Conservation (phyloP, 768 basidiomycete genomes). For the Auricularia heimuer region DNA sequence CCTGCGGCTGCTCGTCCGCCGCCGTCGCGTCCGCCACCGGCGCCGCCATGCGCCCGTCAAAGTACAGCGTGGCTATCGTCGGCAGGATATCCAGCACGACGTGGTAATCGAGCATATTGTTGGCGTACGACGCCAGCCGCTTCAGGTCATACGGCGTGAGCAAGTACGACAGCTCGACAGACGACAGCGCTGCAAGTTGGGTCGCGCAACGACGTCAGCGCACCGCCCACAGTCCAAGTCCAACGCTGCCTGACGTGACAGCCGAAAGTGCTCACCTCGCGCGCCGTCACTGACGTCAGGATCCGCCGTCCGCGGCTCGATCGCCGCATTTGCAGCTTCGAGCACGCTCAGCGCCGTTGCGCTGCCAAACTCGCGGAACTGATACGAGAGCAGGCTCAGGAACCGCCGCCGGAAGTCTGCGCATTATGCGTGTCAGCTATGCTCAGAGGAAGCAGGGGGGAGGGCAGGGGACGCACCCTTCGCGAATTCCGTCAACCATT, state of each 20-base stretch:
- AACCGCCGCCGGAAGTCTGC: slow-evolving; percentile 90
- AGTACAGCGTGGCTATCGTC: slow-evolving; percentile 69
- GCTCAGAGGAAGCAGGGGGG: neutral
- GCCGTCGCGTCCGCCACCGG: slow-evolving; percentile 17
- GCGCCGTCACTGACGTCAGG: slow-evolving; percentile 34
- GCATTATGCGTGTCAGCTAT: neutral
- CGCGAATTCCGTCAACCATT: slow-evolving; percentile 85
- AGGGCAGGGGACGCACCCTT: slow-evolving; percentile 39
- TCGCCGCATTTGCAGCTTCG: slow-evolving; percentile 59
- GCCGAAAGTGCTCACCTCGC: slow-evolving; percentile 23
- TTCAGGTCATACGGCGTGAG: slow-evolving; percentile 92
- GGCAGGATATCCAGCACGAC: slow-evolving; percentile 91
- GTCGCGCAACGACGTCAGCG: neutral
- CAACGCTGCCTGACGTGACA: neutral
- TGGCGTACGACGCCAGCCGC: slow-evolving; percentile 89
- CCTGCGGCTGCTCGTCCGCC: slow-evolving; percentile 30
- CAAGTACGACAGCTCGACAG: slow-evolving; percentile 48
- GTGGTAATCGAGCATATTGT: slow-evolving; percentile 94
- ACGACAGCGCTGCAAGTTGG: slow-evolving; percentile 27
- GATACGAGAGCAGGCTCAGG: slow-evolving; percentile 81
- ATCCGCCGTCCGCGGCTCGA: neutral
- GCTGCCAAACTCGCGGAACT: slow-evolving; percentile 88
- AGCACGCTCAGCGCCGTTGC: slow-evolving; percentile 80
- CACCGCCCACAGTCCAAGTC: neutral
- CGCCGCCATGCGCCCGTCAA: slow-evolving; percentile 48